Evolutionary conservation across 352 stramenopile genomes (phyloP), one percentile per base, ranked within the genome.

Genomic region (Globisporangium splendens): DNA sequence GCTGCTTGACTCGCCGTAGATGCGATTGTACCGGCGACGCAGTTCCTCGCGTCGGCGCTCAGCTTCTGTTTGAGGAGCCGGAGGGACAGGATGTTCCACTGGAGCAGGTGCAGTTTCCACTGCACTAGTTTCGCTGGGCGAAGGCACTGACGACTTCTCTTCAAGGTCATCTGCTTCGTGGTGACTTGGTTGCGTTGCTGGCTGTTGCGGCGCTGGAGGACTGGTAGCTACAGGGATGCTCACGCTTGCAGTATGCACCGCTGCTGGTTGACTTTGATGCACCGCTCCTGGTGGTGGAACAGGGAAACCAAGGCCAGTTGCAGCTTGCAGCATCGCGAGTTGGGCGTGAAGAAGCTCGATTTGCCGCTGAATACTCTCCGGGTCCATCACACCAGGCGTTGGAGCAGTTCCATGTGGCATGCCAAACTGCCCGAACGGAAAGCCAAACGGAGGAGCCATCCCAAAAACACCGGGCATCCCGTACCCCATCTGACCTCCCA

Each of bases 401-500:
- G 35, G 43, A 13, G 63, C 50, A 47, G 61, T 38, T 8, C 63
- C 63, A 28, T 66, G 60, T 20, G 75, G 68, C 54, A 71, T 39
- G 20, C 60, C 57, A 15, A 59, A 68, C 7, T 67, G 65, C 49
- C 75, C 75, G 41, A 78, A 82, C 21, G 70, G 59, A 43, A 72
- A 73, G 10, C 65, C 69, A 46, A 74, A 77, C 3, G 76, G 76
- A 2, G 66, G 63, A 55, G 83, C 71, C 63, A 79, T 75, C n/a
- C 80, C 80, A 28, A 82, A 88, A 0, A 65, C 68, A 55, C 73
- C 71, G 18, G 75, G 71, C 62, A 87, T 75, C 0, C 76, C 80
- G 24, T 73, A 88, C 17, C 74, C 80, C 54, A 78, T 88, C 14
- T 76, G 74, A 38, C 63, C 50, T 2, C 56, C 76, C 59, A 73